phyloP scores from a whole-genome alignment of 73 alveolate species.

The Strombidium stylifer region DNA sequence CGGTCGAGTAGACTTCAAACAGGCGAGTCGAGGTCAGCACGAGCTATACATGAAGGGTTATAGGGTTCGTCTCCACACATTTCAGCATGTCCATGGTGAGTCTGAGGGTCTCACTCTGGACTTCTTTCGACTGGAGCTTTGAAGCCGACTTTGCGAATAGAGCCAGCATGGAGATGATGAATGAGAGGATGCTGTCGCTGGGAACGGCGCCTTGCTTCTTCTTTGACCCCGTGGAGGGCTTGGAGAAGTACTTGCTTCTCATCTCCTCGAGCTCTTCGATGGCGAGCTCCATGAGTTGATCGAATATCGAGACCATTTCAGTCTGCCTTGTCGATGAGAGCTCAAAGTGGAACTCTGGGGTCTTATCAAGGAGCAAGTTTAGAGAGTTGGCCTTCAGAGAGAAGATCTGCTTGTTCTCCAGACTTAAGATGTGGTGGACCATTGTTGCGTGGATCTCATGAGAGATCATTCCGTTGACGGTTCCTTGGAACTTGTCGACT shows the following conservation, averaged over 20 bases:
- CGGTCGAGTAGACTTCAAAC: slow-evolving; percentile 21
- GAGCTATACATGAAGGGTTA: slow-evolving; percentile 3
- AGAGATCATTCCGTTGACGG: background rate
- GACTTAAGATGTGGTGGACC: background rate
- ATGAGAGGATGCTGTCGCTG: background rate
- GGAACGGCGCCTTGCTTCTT: background rate
- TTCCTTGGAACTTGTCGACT: slow-evolving; percentile 20
- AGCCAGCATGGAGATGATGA: slow-evolving; percentile 9
- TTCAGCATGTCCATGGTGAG: background rate
- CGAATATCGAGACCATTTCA: background rate
- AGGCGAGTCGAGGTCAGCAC: slow-evolving; percentile 5
- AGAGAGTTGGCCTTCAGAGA: slow-evolving; percentile 10
- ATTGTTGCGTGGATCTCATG: slow-evolving; percentile 11
- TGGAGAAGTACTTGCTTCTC: too few species aligned
- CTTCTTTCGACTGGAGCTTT: background rate
- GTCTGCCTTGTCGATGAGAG: slow-evolving; percentile 8
- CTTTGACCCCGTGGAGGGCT: background rate
- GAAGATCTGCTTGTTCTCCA: slow-evolving; percentile 1
- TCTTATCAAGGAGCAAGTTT: slow-evolving; percentile 3
- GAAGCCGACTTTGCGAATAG: background rate
- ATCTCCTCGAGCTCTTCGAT: too few species aligned
- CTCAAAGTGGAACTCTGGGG: slow-evolving; percentile 11
- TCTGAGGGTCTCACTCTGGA: background rate
- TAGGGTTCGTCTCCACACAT: background rate
- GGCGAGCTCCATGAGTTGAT: background rate